Conservation (phyloP, 441 rosid genomes). For the Syzygium malaccense region DNA sequence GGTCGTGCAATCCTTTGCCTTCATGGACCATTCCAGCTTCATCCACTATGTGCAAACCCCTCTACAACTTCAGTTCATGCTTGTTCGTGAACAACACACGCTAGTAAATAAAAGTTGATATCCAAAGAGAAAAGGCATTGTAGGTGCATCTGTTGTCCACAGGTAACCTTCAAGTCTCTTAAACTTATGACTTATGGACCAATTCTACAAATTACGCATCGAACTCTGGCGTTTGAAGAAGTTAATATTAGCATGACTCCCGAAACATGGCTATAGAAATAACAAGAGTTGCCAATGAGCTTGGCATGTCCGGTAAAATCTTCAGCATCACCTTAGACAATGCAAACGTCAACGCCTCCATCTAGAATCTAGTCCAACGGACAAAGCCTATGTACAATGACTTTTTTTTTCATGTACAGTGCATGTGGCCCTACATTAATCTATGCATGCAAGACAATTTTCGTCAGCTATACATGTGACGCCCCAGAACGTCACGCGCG, state of each 20-base stretch:
- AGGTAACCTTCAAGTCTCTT: too few species aligned
- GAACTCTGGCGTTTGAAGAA: too few species aligned
- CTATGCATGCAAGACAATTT: background rate
- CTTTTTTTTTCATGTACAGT: too few species aligned
- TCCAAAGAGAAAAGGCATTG: too few species aligned
- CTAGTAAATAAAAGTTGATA: too few species aligned
- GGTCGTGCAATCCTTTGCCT: background rate
- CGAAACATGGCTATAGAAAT: too few species aligned
- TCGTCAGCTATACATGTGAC: background rate
- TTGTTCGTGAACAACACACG: rapidly evolving
- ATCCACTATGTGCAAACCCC: background rate
- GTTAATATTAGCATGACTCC: background rate
- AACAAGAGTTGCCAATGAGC: background rate
- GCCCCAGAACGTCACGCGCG: too few species aligned
- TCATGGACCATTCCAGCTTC: background rate
- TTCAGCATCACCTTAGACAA: background rate
- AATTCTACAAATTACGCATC: too few species aligned
- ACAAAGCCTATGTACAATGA: background rate
- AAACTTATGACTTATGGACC: too few species aligned
- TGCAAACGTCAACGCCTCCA: background rate
- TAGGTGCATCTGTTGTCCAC: too few species aligned
- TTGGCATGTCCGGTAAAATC: background rate
- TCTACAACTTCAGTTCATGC: background rate
- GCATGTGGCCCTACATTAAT: too few species aligned
- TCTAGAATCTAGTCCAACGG: background rate